Base-by-base conservation (phyloP, 73 alveolate genomes). In the Uronychia binucleata region DNA sequence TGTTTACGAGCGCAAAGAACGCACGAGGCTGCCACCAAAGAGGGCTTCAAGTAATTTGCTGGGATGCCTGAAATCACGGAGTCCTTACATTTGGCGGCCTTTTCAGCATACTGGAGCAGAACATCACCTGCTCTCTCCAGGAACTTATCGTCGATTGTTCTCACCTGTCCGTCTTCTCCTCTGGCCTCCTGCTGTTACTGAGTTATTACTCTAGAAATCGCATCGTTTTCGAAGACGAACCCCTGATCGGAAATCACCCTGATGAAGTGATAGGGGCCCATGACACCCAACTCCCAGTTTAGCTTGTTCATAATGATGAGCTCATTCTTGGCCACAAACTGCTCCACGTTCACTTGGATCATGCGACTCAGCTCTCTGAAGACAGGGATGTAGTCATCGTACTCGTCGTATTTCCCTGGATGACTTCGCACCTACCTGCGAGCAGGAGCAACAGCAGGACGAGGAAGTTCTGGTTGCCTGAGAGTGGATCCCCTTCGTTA, bases 1-100 rank as follows among this genome's bases (percentile, higher is more conserved):
- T 28, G 28, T 30, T 32, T 75, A 5, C 81, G 25, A 28, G 81
- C 28, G 58, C 81, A 75, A 26, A 67, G 78, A 67, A 67, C 32
- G 26, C 78, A 67, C 26, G 78, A 14, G 5, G 78, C 32, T 13
- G 78, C 78, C 14, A 67, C 30, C 5, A 67, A 13, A 26, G 78
- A 67, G 78, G 78, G 32, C 30, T 67, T n/a, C n/a, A n/a, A n/a
- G n/a, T n/a, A n/a, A n/a, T n/a, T n/a, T n/a, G n/a, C n/a, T n/a
- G n/a, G n/a, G n/a, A n/a, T n/a, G n/a, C n/a, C n/a, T n/a, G n/a
- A n/a, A n/a, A n/a, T n/a, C n/a, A n/a, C n/a, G n/a, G n/a, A n/a
- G n/a, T n/a, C 5, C 67, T 46, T 46, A 46, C 67, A 46, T 19
- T 46, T 46, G 67, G 19, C n/a, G 19, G 67, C 5, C 67, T 46